Evolutionary conservation across 1,284 basidiomycete species (phyloP).

Genomic region (Xanthoconium separans): DNA sequence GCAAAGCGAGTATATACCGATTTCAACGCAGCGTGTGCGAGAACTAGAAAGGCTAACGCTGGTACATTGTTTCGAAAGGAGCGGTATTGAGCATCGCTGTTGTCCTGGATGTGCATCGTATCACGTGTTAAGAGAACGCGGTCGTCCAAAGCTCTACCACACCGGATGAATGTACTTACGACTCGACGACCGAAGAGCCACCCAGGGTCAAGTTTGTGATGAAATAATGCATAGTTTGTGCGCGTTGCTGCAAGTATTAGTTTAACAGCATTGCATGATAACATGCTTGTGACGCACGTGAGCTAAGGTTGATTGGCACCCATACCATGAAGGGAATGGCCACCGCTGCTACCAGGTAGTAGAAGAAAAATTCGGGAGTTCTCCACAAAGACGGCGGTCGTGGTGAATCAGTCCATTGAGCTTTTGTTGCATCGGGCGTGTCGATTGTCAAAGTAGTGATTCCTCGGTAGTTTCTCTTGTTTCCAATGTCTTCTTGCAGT

Average conservation of each 20-base stretch:
- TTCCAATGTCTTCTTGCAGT: constrained; percentile 10
- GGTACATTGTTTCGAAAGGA: constrained; percentile 77
- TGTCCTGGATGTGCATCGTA: constrained; percentile 57
- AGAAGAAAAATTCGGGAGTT: constrained; percentile 81
- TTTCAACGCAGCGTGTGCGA: constrained; percentile 48
- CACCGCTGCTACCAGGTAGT: constrained; percentile 62
- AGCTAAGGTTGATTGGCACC: constrained; percentile 78
- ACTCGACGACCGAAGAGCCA: constrained; percentile 70
- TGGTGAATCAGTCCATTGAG: constrained; percentile 19
- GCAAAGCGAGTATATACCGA: constrained; percentile 38
- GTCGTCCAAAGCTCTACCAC: neutral
- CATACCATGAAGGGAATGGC: constrained; percentile 79
- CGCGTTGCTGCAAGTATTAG: constrained; percentile 52
- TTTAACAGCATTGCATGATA: neutral
- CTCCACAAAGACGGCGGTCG: constrained; percentile 64
- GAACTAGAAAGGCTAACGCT: constrained; percentile 53
- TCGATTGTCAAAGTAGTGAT: constrained; percentile 48
- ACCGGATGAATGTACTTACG: constrained; percentile 42
- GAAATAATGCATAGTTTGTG: constrained; percentile 71
- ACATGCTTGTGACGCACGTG: constrained; percentile 48
- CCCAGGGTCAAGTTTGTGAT: constrained; percentile 57
- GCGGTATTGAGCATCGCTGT: constrained; percentile 84
- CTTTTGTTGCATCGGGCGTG: constrained; percentile 41
- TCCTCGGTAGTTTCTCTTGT: constrained; percentile 23
- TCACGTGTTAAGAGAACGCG: neutral